A percentile compares a stretch with the other conserved stretches of the same genome.
These are phyloP conservation scores for Lasiodiplodia citricola DNA, from an alignment of 2,329 filamentous ascomycete species.

Conservation along the genomic window DNA sequence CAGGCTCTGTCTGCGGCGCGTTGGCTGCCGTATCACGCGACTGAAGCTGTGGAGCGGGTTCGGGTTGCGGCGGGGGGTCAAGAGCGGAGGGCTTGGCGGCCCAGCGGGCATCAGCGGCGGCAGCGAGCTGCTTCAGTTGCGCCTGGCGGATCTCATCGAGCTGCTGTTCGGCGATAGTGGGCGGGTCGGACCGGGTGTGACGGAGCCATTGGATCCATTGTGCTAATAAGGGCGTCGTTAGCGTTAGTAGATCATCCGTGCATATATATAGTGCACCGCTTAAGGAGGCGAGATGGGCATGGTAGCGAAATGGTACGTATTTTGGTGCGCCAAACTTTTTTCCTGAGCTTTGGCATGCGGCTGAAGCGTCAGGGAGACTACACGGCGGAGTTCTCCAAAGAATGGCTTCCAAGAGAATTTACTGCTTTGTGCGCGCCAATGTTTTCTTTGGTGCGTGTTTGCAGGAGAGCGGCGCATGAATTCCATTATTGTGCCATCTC, in stretches of 20 bases:
- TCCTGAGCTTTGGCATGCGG: background rate
- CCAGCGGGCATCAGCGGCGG: constrained; percentile 66
- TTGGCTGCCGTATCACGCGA: constrained; percentile 50
- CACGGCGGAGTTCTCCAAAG: background rate
- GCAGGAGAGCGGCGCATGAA: background rate
- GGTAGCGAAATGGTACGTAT: constrained; percentile 8
- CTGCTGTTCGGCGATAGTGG: constrained; percentile 63
- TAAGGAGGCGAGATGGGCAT: constrained; percentile 9
- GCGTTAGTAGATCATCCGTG: background rate
- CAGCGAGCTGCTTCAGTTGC: constrained; percentile 65
- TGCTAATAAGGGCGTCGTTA: constrained; percentile 45
- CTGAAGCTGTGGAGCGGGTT: constrained; percentile 53
- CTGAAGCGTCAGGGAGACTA: background rate
- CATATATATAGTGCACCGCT: background rate
- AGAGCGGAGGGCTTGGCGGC: constrained; percentile 63
- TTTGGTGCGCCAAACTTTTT: background rate
- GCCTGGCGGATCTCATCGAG: constrained; percentile 61
- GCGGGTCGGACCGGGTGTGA: constrained; percentile 62
- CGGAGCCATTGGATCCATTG: constrained; percentile 74
- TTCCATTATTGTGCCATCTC: constrained; percentile 30
- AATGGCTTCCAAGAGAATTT: background rate
- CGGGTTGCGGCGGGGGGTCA: constrained; percentile 59
- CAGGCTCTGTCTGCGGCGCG: constrained; percentile 39
- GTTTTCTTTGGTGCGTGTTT: background rate
- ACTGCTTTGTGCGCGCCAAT: background rate